Evolutionary conservation across 1,139 yeast genomes (phyloP), one percentile per base, ranked within the genome.

Genomic region (Meyerozyma sp.): DNA sequence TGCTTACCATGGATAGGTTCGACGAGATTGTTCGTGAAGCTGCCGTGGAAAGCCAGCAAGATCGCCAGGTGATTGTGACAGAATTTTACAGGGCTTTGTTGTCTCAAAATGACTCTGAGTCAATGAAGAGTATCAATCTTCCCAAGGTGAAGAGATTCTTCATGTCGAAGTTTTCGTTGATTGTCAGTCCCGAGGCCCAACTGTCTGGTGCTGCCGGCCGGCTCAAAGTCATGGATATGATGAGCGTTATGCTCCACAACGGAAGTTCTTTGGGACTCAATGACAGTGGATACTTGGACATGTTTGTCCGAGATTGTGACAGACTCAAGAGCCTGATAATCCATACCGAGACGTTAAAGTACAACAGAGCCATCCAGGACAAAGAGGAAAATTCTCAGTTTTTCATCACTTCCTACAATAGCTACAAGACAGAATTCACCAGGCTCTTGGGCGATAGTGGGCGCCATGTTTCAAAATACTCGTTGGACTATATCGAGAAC

Each of bases 401-500:
- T 47, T 77, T 70, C 54, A 65, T 73, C 3, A 59, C 76, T 1
- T 63, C 64, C 29, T 83, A 79, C 55, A 69, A 73, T 43, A 57
- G 68, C 8, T 53, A 79, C 45, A 75, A 74, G 46, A 54, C 63
- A 14, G 82, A 77, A 45, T 62, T 68, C 5, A 57, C 59, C 4
- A 59, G 81, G 42, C 56, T 72, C n/a, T 52, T 65, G n/a, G 57
- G 51, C 5, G 47, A 5, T 56, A 56, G 11, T 52, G 57, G 9
- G 50, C 52, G 37, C 58, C 60, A 30, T 36, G 45, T 3, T 49
- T 49, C 53, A 7, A 61, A 55, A 8, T 82, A 80, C 70, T 61
- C 70, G 1, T 58, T 86, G 23, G 93, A 84, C 54, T 75, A 74
- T 38, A 80, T 82, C 44, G 95, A 87, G 57, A 84, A 86, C 39